Base-by-base conservation (phyloP, 371 early-diverging fungal species). In the Entomophthora muscae region DNA sequence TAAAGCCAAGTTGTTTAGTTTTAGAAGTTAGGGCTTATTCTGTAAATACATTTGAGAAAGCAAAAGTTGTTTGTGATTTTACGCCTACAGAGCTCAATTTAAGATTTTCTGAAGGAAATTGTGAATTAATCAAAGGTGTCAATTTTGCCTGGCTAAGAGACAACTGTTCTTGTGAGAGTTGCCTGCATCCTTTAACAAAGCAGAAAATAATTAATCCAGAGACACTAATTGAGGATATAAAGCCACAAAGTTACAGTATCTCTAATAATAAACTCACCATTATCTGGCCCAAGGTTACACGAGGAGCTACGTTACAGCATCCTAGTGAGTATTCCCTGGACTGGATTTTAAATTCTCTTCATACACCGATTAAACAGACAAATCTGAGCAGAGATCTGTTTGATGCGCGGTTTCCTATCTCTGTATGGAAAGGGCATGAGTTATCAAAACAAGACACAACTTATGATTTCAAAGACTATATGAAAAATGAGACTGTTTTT, bases 151-250 rank as follows among this genome's bases (percentile, higher is more conserved):
- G 91, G 91, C 78, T 91, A 12, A 79, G 88, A 29, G 92, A 91
- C 71, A 83, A 87, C 67, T 91, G 90, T 65, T 85, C 70, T 26
- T 91, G 90, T 67, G 72, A 79, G 5, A 65, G 66, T 3, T 89
- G 89, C 65, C 68, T 89, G 22, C 89, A 90, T 66, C 85, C 89
- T 2, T 69, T 76, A 27, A 89, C 76, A 58, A 74, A 79, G 17
- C 92, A 91, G 70, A 92, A 90, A 70, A 73, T 88, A 30, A 86
- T 86, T 70, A n/a, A n/a, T 84, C 89, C 0, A 83, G 81, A 2
- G 86, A 80, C n/a, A 81, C 89, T 61, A 74, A 89, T 17, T 76
- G 77, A 81, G 60, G 79, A 81, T 58, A 63, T 59, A 59, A 77
- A 78, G 17, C 28, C 56, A 23, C 51, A 64, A 22, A 66, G 76